Evolutionary conservation across 805 yeast genomes (phyloP), one percentile per base, ranked within the genome.

Genomic region (Monosporozyma yasuniensis): DNA sequence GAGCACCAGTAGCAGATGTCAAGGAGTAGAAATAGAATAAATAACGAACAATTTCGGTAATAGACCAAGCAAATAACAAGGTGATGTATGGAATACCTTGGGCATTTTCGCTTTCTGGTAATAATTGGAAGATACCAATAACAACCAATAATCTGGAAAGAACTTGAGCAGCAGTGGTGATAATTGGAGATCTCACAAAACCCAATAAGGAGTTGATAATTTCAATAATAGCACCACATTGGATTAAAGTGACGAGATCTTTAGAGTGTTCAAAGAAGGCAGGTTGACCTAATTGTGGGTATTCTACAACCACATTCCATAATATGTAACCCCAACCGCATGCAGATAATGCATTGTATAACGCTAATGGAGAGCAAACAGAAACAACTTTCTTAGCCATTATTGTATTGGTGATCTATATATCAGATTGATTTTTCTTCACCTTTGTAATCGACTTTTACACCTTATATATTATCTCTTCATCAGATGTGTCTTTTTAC

Each of bases 21-120:
- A 67, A 51, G 9, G 62, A 57, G 51, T 52, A 63, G 46, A 60
- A 66, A 64, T 93, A 95, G 71, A 80, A 93, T 42, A 87, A 77
- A 69, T 93, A 93, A 65, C 99, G 77, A 50, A 90, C 83, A 43
- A 87, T 76, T 68, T 93, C 99, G n/a, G 98, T 87, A 48, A 87
- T 59, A n/a, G 93, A 80, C 99, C 99, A 93, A 11, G 96, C 89
- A 42, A 80, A 57, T 44, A 81, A 73, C 65, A 91, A 75, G 1
- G 91, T 72, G 50, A 81, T 67, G 66, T 84, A 90, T 14, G 78
- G 80, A 72, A 55, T 73, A 75, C 56, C 57, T 48, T 56, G 76
- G 74, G 27, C 47, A 22, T 59, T 61, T 22, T 61, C 56, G 2
- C 88, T 88, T 18, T 84, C 84, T 8, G 98, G 96, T 55, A 89